phyloP scores from a whole-genome alignment of 2,329 filamentous ascomycete genomes.

The Stachybotrys chlorohalonatus region DNA sequence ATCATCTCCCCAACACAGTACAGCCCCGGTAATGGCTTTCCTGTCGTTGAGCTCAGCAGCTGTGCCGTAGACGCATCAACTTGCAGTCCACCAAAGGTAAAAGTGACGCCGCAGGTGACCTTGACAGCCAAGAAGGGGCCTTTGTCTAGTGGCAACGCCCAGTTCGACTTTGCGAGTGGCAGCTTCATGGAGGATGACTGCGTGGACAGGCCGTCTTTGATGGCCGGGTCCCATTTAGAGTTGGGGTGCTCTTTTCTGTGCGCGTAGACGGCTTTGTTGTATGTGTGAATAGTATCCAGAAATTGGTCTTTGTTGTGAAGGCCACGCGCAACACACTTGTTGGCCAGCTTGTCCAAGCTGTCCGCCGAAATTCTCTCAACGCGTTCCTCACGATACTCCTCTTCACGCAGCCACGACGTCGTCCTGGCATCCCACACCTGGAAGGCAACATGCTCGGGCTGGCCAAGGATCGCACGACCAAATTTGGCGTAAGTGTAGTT shows the following conservation, averaged over 20 bases:
- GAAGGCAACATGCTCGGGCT: constrained; percentile 50
- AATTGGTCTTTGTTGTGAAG: constrained; percentile 37
- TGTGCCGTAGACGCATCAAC: constrained; percentile 43
- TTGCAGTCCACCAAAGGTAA: constrained; percentile 57
- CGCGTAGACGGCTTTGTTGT: constrained; percentile 46
- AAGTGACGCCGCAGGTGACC: constrained; percentile 57
- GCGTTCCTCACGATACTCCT: constrained; percentile 53
- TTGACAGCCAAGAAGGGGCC: constrained; percentile 54
- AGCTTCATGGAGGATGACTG: constrained; percentile 36
- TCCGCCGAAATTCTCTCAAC: constrained; percentile 42
- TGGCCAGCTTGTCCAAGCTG: constrained; percentile 46
- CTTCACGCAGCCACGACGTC: constrained; percentile 42
- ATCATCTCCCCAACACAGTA: constrained; percentile 30
- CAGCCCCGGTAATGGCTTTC: background rate
- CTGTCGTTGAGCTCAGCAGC: background rate
- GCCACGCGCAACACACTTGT: constrained; percentile 35
- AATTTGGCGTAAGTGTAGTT: constrained; percentile 63
- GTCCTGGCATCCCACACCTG: constrained; percentile 53
- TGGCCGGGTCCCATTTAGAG: constrained; percentile 46
- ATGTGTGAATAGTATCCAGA: constrained; percentile 41
- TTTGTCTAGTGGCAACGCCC: constrained; percentile 49
- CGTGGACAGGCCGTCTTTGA: constrained; percentile 54
- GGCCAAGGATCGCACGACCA: constrained; percentile 50
- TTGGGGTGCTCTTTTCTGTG: constrained; percentile 34
- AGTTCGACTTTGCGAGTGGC: constrained; percentile 52